A percentile compares a stretch with the other conserved stretches of the same genome.
phyloP scores from a whole-genome alignment of 1,284 basidiomycete species.

The Fistulina hepatica region DNA sequence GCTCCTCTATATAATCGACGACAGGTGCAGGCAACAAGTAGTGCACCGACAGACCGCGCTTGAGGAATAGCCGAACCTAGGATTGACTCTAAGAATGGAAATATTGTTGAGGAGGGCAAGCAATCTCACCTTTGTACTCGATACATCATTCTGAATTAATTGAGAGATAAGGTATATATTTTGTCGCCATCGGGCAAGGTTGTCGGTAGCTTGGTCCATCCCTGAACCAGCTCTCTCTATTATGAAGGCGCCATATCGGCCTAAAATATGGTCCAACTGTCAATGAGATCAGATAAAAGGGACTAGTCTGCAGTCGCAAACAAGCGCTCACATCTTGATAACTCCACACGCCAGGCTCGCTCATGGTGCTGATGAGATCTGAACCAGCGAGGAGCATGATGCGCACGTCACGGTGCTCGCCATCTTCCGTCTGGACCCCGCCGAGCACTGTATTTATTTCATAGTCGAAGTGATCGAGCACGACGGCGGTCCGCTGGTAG shows the following conservation, averaged over 20 bases:
- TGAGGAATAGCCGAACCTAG: slow-evolving; percentile 72
- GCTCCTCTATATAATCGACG: slow-evolving; percentile 88
- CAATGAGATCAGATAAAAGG: slow-evolving; percentile 10
- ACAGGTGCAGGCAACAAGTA: slow-evolving; percentile 89
- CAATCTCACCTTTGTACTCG: slow-evolving; percentile 75
- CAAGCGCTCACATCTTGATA: slow-evolving; percentile 63
- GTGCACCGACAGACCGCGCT: slow-evolving; percentile 87
- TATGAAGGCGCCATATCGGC: slow-evolving; percentile 89
- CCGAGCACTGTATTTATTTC: slow-evolving; percentile 79
- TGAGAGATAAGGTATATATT: slow-evolving; percentile 95
- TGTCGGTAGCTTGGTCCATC: slow-evolving; percentile 74
- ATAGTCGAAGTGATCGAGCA: slow-evolving; percentile 92
- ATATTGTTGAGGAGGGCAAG: slow-evolving; percentile 7
- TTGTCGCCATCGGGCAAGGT: slow-evolving; percentile 66
- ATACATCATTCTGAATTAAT: slow-evolving; percentile 98
- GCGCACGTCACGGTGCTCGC: slow-evolving; percentile 51
- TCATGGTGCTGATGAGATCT: slow-evolving; percentile 96
- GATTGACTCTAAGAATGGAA: slow-evolving; percentile 3
- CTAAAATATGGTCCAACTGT: slow-evolving; percentile 91
- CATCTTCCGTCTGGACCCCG: slow-evolving; percentile 56
- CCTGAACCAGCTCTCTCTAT: slow-evolving; percentile 93
- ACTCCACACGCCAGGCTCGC: slow-evolving; percentile 97
- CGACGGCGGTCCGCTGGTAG: slow-evolving; percentile 92
- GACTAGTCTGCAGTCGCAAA: slow-evolving; percentile 10
- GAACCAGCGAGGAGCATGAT: slow-evolving; percentile 96